phyloP scores from a whole-genome alignment of 2,329 filamentous ascomycete species.

The Cordyceps pruinosa region DNA sequence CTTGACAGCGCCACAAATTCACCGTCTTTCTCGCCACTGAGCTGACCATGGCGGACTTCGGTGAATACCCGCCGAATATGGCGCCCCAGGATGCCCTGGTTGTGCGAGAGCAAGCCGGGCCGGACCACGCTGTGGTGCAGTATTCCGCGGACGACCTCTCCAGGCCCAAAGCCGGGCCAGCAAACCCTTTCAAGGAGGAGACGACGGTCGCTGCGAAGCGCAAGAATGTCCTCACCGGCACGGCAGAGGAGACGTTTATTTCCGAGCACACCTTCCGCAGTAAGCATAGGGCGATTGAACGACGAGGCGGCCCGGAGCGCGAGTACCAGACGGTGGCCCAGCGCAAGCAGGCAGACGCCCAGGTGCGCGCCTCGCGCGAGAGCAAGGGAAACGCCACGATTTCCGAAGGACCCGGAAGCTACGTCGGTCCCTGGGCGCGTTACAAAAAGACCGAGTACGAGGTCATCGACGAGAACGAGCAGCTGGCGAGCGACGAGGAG shows the following conservation, averaged over 20 bases:
- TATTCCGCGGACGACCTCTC: conserved; percentile 69
- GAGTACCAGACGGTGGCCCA: conserved; percentile 48
- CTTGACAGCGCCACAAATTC: background rate
- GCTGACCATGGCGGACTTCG: conserved; percentile 50
- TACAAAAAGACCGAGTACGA: conserved; percentile 70
- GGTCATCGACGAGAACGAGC: conserved; percentile 64
- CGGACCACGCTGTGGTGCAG: conserved; percentile 54
- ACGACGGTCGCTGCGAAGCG: conserved; percentile 57
- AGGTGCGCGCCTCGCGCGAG: conserved; percentile 68
- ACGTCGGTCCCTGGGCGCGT: conserved; percentile 84
- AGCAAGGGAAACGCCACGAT: conserved; percentile 77
- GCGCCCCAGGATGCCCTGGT: conserved; percentile 57
- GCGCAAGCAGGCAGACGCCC: conserved; percentile 64
- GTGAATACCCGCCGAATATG: conserved; percentile 60
- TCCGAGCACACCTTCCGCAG: conserved; percentile 86
- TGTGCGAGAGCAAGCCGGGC: conserved; percentile 45
- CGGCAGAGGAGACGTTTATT: conserved; percentile 79
- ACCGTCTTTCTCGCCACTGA: background rate
- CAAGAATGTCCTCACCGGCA: conserved; percentile 78
- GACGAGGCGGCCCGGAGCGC: conserved; percentile 50
- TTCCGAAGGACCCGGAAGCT: conserved; percentile 79
- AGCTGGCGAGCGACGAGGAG: conserved; percentile 72
- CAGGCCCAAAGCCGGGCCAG: conserved; percentile 58
- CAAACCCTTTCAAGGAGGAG: conserved; percentile 60
- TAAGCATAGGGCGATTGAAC: conserved; percentile 78